Evolutionary conservation across 768 basidiomycete genomes (phyloP).

Genomic region (Macrolepiota fuliginosa): DNA sequence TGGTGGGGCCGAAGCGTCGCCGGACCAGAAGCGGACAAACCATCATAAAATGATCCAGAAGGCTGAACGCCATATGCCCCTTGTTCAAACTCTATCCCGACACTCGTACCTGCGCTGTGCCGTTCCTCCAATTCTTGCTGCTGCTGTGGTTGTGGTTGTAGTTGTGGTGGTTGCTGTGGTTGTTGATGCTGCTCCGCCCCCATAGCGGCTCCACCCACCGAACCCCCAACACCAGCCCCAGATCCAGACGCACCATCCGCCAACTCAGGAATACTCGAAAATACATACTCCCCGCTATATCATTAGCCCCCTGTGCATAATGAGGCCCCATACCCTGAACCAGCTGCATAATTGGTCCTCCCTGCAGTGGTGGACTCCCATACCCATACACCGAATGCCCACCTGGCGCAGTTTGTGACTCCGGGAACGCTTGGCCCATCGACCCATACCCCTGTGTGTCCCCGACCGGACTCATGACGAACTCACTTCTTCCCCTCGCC

Average conservation of each 20-base stretch:
- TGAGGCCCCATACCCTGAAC: conserved; percentile 27
- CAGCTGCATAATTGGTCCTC: conserved; percentile 21
- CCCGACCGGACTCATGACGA: conserved; percentile 2
- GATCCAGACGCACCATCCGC: conserved; percentile 37
- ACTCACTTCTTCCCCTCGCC: conserved; percentile 5
- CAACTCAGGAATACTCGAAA: conserved; percentile 78
- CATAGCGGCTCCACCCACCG: conserved; percentile 14
- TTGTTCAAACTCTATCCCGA: not conserved
- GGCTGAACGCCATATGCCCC: conserved; percentile 9
- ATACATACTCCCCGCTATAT: conserved; percentile 74
- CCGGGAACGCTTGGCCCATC: conserved; percentile 14
- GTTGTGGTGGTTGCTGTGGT: conserved; percentile 19
- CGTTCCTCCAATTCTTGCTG: not conserved
- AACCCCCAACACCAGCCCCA: conserved; percentile 6
- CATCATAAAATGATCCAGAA: conserved; percentile 1
- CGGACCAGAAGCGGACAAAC: not conserved
- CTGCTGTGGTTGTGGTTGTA: conserved; percentile 14
- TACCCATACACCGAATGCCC: conserved; percentile 4
- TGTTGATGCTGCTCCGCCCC: not conserved
- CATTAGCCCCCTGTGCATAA: conserved; percentile 77
- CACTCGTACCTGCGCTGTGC: no score
- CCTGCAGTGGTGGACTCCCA: conserved; percentile 22
- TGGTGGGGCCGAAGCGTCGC: conserved; percentile 11
- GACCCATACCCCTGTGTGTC: conserved; percentile 2
- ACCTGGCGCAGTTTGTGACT: conserved; percentile 4